phyloP scores from a whole-genome alignment of 2,329 filamentous ascomycete genomes.

The Volutella citrinella region DNA sequence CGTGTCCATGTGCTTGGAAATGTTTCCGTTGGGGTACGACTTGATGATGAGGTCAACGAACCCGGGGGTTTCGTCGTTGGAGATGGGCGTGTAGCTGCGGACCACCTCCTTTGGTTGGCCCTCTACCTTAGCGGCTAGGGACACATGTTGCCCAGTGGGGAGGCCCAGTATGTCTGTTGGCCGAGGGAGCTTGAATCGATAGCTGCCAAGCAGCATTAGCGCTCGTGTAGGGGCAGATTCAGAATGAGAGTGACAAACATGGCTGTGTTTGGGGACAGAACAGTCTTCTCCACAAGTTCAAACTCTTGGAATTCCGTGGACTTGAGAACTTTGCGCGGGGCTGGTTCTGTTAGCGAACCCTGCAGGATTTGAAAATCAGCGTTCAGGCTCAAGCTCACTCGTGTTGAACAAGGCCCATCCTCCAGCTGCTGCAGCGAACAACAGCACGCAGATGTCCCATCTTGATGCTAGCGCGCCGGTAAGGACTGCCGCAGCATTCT shows the following conservation, averaged over 20 bases:
- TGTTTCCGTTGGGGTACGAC: constrained; percentile 95
- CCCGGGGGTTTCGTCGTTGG: constrained; percentile 82
- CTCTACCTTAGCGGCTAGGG: constrained; percentile 76
- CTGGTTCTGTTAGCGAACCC: no score
- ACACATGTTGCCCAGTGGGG: constrained; percentile 98
- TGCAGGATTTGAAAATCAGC: no score
- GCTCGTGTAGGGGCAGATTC: constrained; percentile 8
- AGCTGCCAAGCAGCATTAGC: constrained; percentile 47
- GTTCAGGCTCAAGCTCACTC: no score
- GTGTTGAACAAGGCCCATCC: no score
- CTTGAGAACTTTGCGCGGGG: constrained; percentile 87
- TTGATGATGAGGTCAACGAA: constrained; percentile 97
- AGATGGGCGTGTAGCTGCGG: constrained; percentile 89
- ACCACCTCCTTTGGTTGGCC: constrained; percentile 80
- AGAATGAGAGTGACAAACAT: constrained; percentile 57
- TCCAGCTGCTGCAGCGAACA: no score
- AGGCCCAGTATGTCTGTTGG: constrained; percentile 83
- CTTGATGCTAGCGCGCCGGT: no score
- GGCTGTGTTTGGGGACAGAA: constrained; percentile 96
- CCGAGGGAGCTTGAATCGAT: constrained; percentile 85
- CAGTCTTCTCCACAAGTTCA: constrained; percentile 88
- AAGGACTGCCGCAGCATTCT: no score
- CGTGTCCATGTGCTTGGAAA: constrained; percentile 86
- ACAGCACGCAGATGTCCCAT: no score
- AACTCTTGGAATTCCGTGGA: constrained; percentile 88